Conservation (phyloP, 257 asterid species). For the Jacaranda copaia region DNA sequence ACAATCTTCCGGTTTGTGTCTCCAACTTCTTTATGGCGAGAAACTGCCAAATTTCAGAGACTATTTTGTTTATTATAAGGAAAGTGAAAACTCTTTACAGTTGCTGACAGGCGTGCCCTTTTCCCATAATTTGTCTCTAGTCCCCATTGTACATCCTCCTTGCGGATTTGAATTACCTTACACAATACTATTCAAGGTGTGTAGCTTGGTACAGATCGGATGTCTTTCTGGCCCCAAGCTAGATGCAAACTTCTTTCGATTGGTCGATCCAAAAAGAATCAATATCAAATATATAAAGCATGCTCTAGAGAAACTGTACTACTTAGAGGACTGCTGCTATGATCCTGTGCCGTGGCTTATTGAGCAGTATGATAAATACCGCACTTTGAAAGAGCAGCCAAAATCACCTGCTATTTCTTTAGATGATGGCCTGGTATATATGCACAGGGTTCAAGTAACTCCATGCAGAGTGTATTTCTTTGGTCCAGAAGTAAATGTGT, state of each 20-base stretch:
- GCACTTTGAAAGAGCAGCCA: constrained; percentile 48
- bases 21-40: constrained; percentile 60
- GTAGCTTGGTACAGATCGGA: constrained; percentile 80
- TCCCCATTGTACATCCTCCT: constrained; percentile 75
- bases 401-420: constrained; percentile 65
- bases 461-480: constrained; percentile 81
- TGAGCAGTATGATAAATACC: constrained; percentile 56
- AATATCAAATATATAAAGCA: constrained; percentile 59
- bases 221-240: constrained; percentile 75
- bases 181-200: constrained; percentile 63
- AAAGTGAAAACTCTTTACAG: constrained; percentile 47
- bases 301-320: constrained; percentile 68
- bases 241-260: constrained; percentile 53
- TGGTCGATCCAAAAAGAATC: constrained; percentile 55
- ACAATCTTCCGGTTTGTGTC: constrained; percentile 82
- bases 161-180: constrained; percentile 58
- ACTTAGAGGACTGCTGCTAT: constrained; percentile 81
- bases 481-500: constrained; percentile 84
- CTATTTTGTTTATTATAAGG: constrained; percentile 60
- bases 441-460: constrained; percentile 87
- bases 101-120: constrained; percentile 56
- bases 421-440: constrained; percentile 78
- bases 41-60: constrained; percentile 69
- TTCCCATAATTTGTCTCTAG: constrained; percentile 50
- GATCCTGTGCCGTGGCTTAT: constrained; percentile 75